Base-by-base conservation (phyloP, 2,329 filamentous ascomycete genomes). In the Calonectria naviculata region DNA sequence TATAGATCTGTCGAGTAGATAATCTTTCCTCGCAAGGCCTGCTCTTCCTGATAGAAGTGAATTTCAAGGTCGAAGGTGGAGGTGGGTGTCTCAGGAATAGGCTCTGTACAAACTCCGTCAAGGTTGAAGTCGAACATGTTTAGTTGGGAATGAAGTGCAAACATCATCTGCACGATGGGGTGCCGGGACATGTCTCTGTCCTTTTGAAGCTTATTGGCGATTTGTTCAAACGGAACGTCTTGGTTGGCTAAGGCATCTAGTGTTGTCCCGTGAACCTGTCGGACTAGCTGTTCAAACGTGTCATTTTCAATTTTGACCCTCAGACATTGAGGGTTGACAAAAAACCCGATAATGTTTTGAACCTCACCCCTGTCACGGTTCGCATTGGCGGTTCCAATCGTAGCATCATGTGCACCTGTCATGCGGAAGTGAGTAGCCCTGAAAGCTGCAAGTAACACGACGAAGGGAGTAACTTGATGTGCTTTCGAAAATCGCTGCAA, bases 381-480 rank as follows among this genome's bases (percentile, higher is more conserved):
- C 4, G 75, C 74, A 52, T 71, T 77, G 3, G 72, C 58, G 0
- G 70, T 74, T 19, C 77, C 78, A 15, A 79, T 73, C 1, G 71
- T 73, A 6, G 73, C 75, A 54, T 79, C 78, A 6, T 44, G 49
- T 7, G 49, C 36, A 2, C 78, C 75, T 4, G 75, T 79, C 9
- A 79, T 58, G n/a, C 76, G 75, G 41, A 72, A 79, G 44, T 79
- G 78, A 0, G 78, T 72, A 0, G 74, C 74, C 1, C 77, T 67
- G 61, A 79, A 79, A 0, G 74, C 75, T 3, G 78, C 61, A 12
- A 79, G 71, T 1, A 79, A 63, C 1, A 64, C 31, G 2, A 6
- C 29, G 26, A 36, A 56, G 10, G 52, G 52, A 3, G 52, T 56
- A 15, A 36, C 31, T 21, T 56, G 31, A 17, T 24, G 31, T 9